Base-by-base conservation (phyloP, 2,329 filamentous ascomycete genomes). In the Sporothrix sp. region DNA sequence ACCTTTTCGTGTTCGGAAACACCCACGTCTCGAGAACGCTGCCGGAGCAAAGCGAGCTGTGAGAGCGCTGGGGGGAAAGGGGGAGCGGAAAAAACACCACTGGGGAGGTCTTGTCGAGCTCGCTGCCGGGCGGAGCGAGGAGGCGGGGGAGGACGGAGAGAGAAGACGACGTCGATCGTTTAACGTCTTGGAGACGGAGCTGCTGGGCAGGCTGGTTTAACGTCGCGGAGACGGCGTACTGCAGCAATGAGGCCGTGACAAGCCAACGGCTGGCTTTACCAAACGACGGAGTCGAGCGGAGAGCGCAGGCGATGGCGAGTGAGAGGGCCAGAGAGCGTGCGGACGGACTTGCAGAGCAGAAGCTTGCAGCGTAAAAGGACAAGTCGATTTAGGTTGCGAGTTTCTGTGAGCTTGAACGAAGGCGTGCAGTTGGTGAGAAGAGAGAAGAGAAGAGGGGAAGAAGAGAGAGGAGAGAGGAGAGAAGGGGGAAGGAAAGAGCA, bases 141-240 rank as follows among this genome's bases (percentile, higher is more conserved):
- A 42, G 28, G 8, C 4, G 28, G 38, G 16, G 23, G 21, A 28
- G 9, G 16, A 27, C 18, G 27, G 28, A 33, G 21, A 44, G 16
- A 33, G 28, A 44, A 44, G 30, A 36, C 25, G 33, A 47, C 32
- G 44, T 36, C 30, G 23, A 18, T 37, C 11, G 21, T 47, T 47
- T 38, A 37, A 47, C 44, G 44, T 47, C 43, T n/a, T 20, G 21
- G 30, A 46, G 43, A 46, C 43, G 43, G 36, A 36, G 43, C 43
- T 46, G 32, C 32, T 35, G 43, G n/a, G 30, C 13, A n/a, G 28
- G n/a, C n/a, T 37, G 7, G 21, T 47, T 47, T 38, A 37, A 47
- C 44, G 44, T 47, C 43, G n/a, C n/a, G 21, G 30, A 46, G 43
- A 46, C 43, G 43, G 36, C 25, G 43, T 46, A 21, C 32, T 35